Percentiles rank a stretch among this genome's conserved stretches.
Conservation (phyloP, 2,329 filamentous ascomycete genomes). For the Atkinsonella texensis region DNA sequence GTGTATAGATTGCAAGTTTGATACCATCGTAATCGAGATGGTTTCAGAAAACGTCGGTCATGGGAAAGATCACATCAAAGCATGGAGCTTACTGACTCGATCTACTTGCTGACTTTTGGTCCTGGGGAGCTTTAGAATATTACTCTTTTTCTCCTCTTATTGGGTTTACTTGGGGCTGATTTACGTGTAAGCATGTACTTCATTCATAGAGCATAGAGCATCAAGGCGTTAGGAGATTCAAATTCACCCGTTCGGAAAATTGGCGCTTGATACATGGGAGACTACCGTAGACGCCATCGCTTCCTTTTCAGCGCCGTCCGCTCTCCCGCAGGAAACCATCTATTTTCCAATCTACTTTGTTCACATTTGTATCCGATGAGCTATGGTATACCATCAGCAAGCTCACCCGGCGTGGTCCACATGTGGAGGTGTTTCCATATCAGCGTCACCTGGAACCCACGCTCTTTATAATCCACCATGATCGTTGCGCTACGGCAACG, state of each 20-base stretch:
- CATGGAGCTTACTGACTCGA: neutral
- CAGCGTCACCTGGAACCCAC: neutral
- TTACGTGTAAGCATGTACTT: neutral
- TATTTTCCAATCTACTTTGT: neutral
- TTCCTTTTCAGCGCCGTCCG: neutral
- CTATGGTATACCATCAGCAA: neutral
- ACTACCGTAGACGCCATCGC: too few species aligned
- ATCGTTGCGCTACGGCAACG: slow-evolving; percentile 3
- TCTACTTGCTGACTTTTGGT: neutral
- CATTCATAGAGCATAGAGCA: slow-evolving; percentile 4
- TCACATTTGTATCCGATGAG: neutral
- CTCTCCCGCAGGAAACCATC: neutral
- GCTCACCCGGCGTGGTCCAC: slow-evolving; percentile 1
- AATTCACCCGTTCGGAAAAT: neutral
- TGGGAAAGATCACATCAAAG: neutral
- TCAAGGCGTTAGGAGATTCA: neutral
- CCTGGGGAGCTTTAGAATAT: neutral
- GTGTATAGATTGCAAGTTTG: neutral
- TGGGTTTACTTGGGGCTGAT: neutral
- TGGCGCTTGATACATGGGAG: too few species aligned
- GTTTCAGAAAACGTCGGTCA: too few species aligned
- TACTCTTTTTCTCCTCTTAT: neutral
- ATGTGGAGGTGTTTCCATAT: neutral
- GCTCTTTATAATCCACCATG: slow-evolving; percentile 1
- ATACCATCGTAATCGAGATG: too few species aligned